Percentiles rank a stretch among this genome's conserved stretches.
Conservation (phyloP, 2,329 filamentous ascomycete species). For the Cladosporium sp. region DNA sequence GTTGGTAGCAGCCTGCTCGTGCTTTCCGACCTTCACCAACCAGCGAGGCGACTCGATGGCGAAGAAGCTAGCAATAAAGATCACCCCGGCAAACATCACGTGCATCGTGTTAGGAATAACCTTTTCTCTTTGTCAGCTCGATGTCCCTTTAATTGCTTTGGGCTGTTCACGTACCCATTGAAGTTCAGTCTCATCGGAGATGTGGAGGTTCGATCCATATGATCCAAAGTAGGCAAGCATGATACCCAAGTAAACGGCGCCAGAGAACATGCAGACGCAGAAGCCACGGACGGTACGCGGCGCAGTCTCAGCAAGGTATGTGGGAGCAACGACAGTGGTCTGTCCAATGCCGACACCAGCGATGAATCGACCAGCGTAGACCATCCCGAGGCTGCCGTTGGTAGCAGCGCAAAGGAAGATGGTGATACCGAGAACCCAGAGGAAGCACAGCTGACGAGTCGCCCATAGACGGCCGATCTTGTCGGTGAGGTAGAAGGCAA, state of each 20-base stretch:
- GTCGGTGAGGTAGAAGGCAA: constrained; percentile 47
- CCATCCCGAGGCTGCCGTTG: constrained; percentile 37
- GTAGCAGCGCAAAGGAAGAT: constrained; percentile 52
- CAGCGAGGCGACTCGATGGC: constrained; percentile 38
- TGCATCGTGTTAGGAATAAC: constrained; percentile 73
- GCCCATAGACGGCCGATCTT: constrained; percentile 38
- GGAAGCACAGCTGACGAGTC: constrained; percentile 32
- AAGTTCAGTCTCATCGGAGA: constrained; percentile 44
- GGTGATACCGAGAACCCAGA: constrained; percentile 34
- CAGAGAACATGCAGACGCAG: constrained; percentile 71
- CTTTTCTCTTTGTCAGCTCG: too few species aligned
- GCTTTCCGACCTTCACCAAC: constrained; percentile 38
- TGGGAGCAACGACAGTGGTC: constrained; percentile 60
- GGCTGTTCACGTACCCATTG: constrained; percentile 44
- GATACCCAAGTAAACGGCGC: constrained; percentile 68
- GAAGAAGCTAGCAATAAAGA: constrained; percentile 64
- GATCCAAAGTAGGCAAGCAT: constrained; percentile 69
- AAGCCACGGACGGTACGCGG: constrained; percentile 54
- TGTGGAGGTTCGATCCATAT: constrained; percentile 59
- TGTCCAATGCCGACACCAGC: constrained; percentile 47
- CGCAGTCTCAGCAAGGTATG: constrained; percentile 59
- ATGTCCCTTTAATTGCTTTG: too few species aligned
- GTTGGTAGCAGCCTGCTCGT: constrained; percentile 34
- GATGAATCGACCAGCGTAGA: constrained; percentile 45
- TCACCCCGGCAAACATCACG: constrained; percentile 74